phyloP scores from a whole-genome alignment of 192 early-diverging fungal genomes.

The Rhizophagus sp. region DNA sequence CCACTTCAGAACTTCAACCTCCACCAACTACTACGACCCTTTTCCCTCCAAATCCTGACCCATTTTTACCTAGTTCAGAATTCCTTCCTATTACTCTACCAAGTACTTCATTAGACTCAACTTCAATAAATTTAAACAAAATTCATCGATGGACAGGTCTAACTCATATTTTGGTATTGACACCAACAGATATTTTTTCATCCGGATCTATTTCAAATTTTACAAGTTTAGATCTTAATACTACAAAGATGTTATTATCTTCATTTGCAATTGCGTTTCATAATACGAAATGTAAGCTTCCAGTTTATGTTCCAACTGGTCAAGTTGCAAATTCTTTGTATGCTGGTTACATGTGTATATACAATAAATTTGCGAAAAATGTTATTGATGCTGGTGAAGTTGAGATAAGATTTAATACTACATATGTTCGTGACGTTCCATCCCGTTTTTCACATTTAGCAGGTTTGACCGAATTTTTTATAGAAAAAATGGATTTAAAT shows the following conservation, averaged over 20 bases:
- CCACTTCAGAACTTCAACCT: conserved; percentile 27
- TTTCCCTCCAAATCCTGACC: conserved; percentile 22
- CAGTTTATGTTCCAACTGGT: conserved; percentile 60
- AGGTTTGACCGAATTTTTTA: conserved; percentile 40
- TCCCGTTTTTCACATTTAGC: conserved; percentile 38
- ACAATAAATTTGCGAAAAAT: conserved; percentile 30
- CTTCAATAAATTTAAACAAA: conserved; percentile 45
- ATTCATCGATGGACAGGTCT: conserved; percentile 73
- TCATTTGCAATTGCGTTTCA: conserved; percentile 70
- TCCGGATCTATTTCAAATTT: conserved; percentile 37
- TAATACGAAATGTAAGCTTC: conserved; percentile 66
- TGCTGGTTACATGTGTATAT: conserved; percentile 16
- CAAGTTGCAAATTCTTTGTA: conserved; percentile 37
- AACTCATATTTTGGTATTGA: conserved; percentile 56
- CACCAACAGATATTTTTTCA: conserved; percentile 28
- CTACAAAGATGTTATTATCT: conserved; percentile 61
- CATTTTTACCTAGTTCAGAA: conserved; percentile 46
- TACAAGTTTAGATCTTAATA: conserved; percentile 57
- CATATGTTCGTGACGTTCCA: conserved; percentile 38
- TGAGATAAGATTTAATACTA: conserved; percentile 41
- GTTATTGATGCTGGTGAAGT: conserved; percentile 39
- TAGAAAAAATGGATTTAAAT: conserved; percentile 1
- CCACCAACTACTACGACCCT: background rate
- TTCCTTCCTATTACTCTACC: conserved; percentile 37
- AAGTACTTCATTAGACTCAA: background rate